These are phyloP conservation scores for Phoenix roebelenii DNA, from an alignment of 176 grass and related monocot genomes.

Conservation along the genomic window DNA sequence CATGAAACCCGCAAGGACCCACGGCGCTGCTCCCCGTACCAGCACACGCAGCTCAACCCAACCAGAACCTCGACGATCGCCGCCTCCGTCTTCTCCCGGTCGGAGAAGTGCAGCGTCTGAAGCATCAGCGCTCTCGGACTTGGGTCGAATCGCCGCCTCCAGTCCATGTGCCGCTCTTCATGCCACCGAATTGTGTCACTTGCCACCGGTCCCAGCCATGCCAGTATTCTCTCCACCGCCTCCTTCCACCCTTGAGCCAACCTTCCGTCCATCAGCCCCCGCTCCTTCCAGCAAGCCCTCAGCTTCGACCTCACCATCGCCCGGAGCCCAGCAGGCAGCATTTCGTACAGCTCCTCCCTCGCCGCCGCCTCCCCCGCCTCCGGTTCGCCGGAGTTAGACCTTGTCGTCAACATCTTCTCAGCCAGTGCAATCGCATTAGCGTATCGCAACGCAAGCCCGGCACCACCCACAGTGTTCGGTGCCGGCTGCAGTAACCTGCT, in stretches of 20 bases:
- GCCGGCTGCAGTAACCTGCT: slow-evolving; percentile 44
- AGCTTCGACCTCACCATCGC: slow-evolving; percentile 73
- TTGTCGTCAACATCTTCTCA: slow-evolving; percentile 37
- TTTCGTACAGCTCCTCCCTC: slow-evolving; percentile 77
- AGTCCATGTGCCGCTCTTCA: slow-evolving; percentile 85
- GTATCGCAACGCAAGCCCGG: slow-evolving; percentile 72
- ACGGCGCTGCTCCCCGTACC: slow-evolving; percentile 75
- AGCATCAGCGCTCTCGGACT: slow-evolving; percentile 42
- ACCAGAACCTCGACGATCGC: slow-evolving; percentile 91
- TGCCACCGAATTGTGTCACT: slow-evolving; percentile 66
- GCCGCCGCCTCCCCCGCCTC: slow-evolving; percentile 45
- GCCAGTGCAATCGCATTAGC: slow-evolving; percentile 61
- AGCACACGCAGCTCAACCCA: slow-evolving; percentile 78
- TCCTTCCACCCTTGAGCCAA: slow-evolving; percentile 85
- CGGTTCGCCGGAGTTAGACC: slow-evolving; percentile 11
- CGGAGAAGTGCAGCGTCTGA: slow-evolving; percentile 73
- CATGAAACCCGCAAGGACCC: slow-evolving; percentile 25
- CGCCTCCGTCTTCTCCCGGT: slow-evolving; percentile 75
- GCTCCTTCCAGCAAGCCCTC: slow-evolving; percentile 71
- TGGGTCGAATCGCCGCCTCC: slow-evolving; percentile 46
- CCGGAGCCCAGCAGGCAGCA: slow-evolving; percentile 62
- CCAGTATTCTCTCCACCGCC: slow-evolving; percentile 48
- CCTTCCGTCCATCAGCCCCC: slow-evolving; percentile 45
- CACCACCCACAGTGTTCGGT: slow-evolving; percentile 40
- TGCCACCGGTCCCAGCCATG: slow-evolving; percentile 78